Percentiles rank a stretch among this genome's conserved stretches.
phyloP scores from a whole-genome alignment of 2,329 filamentous ascomycete species.

The Hirsutella thompsonii region DNA sequence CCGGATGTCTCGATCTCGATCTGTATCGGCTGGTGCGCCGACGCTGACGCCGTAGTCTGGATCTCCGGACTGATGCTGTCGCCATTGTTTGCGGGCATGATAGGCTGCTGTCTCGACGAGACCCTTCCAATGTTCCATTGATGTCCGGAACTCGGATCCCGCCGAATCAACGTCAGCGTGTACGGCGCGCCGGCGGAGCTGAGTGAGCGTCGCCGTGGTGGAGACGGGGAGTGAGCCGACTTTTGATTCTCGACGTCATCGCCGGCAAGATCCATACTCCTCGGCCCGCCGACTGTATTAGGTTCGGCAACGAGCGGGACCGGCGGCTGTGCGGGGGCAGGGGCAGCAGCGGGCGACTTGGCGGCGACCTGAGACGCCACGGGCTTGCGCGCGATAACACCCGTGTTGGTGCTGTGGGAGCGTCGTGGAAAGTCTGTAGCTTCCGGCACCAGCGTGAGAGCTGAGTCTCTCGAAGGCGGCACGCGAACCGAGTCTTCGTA shows the following conservation, averaged over 20 bases:
- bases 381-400: constrained; percentile 14
- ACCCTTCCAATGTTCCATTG: constrained; percentile 69
- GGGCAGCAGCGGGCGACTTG: not conserved
- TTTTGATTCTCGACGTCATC: not conserved
- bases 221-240: constrained; percentile 22
- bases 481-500: constrained; percentile 3
- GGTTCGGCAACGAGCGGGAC: not conserved
- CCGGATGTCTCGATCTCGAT: constrained; percentile 41
- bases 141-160: constrained; percentile 52
- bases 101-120: constrained; percentile 34
- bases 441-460: constrained; percentile 3
- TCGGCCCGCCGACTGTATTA: not conserved
- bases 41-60: not conserved
- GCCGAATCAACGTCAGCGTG: constrained; percentile 54
- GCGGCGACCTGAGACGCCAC: constrained; percentile 12
- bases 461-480: constrained; percentile 5
- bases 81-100: constrained; percentile 9
- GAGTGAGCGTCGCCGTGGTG: constrained; percentile 17
- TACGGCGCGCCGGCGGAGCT: constrained; percentile 28
- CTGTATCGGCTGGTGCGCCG: constrained; percentile 28
- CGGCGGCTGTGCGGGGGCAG: not conserved
- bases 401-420: constrained; percentile 6
- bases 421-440: constrained; percentile 3
- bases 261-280: not conserved
- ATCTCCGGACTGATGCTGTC: no score